A percentile compares a stretch with the other conserved stretches of the same genome.
These are phyloP conservation scores for Naumovozyma castellii DNA, from an alignment of 805 yeast species.

Conservation along the genomic window DNA sequence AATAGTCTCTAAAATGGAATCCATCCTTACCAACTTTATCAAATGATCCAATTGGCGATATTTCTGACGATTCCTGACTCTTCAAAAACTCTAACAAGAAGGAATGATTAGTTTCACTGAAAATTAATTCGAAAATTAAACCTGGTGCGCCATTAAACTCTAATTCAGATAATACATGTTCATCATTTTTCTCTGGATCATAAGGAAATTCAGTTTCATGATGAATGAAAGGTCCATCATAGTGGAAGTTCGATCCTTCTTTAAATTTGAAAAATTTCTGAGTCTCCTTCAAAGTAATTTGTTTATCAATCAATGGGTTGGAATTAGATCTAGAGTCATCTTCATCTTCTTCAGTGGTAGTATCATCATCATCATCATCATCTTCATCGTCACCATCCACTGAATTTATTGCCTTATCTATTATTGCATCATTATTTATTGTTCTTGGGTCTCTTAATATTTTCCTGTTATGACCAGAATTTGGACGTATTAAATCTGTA, in stretches of 20 bases:
- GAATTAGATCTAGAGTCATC: slow-evolving; percentile 20
- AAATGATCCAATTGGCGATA: slow-evolving; percentile 29
- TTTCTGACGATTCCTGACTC: slow-evolving; percentile 32
- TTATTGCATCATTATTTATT: slow-evolving; percentile 17
- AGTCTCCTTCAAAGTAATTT: background rate
- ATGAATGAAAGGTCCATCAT: slow-evolving; percentile 61
- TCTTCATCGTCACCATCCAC: slow-evolving; percentile 34
- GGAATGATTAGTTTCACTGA: slow-evolving; percentile 46
- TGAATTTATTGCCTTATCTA: slow-evolving; percentile 35
- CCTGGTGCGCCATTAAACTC: slow-evolving; percentile 68
- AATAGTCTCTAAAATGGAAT: slow-evolving; percentile 41
- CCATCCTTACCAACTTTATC: slow-evolving; percentile 32
- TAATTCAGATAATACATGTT: slow-evolving; percentile 43
- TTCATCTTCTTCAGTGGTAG: slow-evolving; percentile 24
- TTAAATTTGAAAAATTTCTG: slow-evolving; percentile 9
- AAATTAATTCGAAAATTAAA: slow-evolving; percentile 55
- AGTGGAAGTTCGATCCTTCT: slow-evolving; percentile 26
- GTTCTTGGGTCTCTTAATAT: slow-evolving; percentile 1
- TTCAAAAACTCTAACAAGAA: slow-evolving; percentile 37
- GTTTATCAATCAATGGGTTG: slow-evolving; percentile 8
- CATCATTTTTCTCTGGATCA: slow-evolving; percentile 38
- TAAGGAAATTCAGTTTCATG: slow-evolving; percentile 43
- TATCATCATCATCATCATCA: slow-evolving; percentile 29
- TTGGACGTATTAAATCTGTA: background rate
- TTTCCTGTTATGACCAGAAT: background rate